Evolutionary conservation across 1,284 basidiomycete species (phyloP).

Genomic region (Cutaneotrichosporon sp.): DNA sequence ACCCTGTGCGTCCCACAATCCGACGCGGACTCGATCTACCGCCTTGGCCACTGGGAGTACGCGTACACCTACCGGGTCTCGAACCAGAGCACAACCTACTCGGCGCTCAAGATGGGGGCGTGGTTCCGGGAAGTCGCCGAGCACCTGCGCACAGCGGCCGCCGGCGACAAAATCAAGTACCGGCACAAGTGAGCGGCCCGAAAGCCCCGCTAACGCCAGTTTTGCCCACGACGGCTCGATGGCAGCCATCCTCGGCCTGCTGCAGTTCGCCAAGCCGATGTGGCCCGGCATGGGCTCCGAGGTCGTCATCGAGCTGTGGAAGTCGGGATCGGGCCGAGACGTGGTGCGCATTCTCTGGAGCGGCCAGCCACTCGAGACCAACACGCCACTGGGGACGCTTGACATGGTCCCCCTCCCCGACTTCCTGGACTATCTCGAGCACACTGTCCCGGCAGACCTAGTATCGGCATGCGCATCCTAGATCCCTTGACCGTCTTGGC

Average conservation of each 20-base stretch:
- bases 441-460: slow-evolving; percentile 29
- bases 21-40: slow-evolving; percentile 41
- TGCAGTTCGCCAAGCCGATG: slow-evolving; percentile 40
- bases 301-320: slow-evolving; percentile 45
- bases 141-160: slow-evolving; percentile 31
- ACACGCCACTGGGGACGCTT: slow-evolving; percentile 37
- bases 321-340: background rate
- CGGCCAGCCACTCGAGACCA: slow-evolving; percentile 38
- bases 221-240: slow-evolving; percentile 47
- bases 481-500: background rate
- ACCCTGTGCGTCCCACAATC: slow-evolving; percentile 32
- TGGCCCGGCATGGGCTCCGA: slow-evolving; percentile 51
- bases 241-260: slow-evolving; percentile 38
- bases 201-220: slow-evolving; percentile 17
- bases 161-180: slow-evolving; percentile 30
- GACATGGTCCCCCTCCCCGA: slow-evolving; percentile 31
- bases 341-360: slow-evolving; percentile 34
- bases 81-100: slow-evolving; percentile 30
- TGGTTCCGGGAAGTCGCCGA: slow-evolving; percentile 38
- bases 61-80: slow-evolving; percentile 38
- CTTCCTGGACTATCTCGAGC: slow-evolving; percentile 34
- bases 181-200: slow-evolving; percentile 39
- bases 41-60: slow-evolving; percentile 45
- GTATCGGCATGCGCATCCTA: slow-evolving; percentile 18
- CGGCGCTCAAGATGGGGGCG: slow-evolving; percentile 38